Percentiles rank a stretch among this genome's conserved stretches.
phyloP scores from a whole-genome alignment of 2,329 filamentous ascomycete genomes.

The Aspergillus tanneri region DNA sequence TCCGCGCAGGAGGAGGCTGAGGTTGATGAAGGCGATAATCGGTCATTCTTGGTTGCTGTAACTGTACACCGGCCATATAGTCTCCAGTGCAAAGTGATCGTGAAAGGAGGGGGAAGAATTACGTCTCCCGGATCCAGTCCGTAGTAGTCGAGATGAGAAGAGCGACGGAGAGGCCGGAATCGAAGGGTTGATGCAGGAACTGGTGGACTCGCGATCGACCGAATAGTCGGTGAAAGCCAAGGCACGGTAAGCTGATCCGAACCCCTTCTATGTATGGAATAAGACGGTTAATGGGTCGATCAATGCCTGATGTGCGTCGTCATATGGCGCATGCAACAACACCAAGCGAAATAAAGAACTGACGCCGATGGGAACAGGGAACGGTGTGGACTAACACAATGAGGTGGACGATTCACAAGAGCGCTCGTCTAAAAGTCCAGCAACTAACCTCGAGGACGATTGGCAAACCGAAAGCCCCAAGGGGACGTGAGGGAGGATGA shows the following conservation, averaged over 20 bases:
- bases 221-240: too few relatives aligned
- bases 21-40: constrained; percentile 40
- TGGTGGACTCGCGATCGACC: constrained; percentile 2
- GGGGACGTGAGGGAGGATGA: background rate
- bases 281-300: constrained; percentile 8
- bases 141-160: background rate
- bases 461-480: background rate
- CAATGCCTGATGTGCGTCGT: constrained; percentile 10
- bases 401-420: background rate
- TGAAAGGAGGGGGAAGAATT: background rate
- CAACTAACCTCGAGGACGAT: background rate
- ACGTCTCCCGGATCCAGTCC: background rate
- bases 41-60: constrained; percentile 33
- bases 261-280: background rate
- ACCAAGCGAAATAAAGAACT: background rate
- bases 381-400: too few relatives aligned
- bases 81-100: background rate
- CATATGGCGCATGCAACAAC: constrained; percentile 12
- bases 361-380: too few relatives aligned
- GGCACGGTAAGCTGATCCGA: constrained; percentile 7
- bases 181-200: background rate
- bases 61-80: constrained; percentile 32
- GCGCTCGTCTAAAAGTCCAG: background rate
- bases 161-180: background rate
- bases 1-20: constrained; percentile 33